These are phyloP conservation scores for Nicotiana obtusifolia DNA, from an alignment of 257 asterid genomes.

Conservation along the genomic window DNA sequence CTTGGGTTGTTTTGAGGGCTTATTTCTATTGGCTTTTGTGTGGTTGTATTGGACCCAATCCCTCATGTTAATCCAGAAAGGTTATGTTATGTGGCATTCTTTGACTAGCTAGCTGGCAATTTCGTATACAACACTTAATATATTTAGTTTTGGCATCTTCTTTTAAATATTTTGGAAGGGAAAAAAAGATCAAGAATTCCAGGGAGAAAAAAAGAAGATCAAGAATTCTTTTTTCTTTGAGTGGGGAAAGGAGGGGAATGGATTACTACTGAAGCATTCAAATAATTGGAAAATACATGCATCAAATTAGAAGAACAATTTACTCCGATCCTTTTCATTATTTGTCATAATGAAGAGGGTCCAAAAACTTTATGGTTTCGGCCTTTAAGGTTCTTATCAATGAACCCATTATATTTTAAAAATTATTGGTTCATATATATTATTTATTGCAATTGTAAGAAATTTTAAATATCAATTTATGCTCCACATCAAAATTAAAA, in stretches of 20 bases:
- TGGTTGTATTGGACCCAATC: neutral
- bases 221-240: neutral
- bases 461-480: no score
- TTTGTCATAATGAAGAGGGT: neutral
- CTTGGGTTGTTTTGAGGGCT: conserved; percentile 14
- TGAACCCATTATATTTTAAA: no score
- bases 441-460: no score
- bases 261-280: neutral
- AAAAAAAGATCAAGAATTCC: neutral
- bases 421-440: no score
- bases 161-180: neutral
- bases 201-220: neutral
- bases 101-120: conserved; percentile 15
- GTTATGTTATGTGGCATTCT: conserved; percentile 14
- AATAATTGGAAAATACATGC: neutral
- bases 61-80: neutral
- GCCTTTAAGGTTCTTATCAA: no score
- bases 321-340: neutral
- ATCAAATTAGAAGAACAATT: neutral
- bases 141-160: neutral
- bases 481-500: no score
- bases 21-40: neutral
- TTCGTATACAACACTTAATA: conserved; percentile 4
- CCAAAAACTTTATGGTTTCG: no score
- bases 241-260: neutral